Base-by-base conservation (phyloP, 352 stramenopile genomes). In the Saprolegnia parasitica region DNA sequence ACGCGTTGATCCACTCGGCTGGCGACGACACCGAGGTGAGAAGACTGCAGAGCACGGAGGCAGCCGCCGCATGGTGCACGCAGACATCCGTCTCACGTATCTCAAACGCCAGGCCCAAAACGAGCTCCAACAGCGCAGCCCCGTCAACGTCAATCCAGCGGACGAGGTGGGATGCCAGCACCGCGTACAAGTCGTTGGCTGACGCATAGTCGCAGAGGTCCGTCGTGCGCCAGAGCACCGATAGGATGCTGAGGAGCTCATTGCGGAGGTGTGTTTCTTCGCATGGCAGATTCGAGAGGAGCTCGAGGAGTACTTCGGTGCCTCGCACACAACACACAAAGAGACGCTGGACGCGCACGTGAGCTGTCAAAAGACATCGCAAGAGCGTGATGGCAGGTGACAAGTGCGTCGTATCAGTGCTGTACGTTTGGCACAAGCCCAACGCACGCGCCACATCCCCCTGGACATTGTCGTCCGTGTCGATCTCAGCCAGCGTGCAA, bases 101-200 rank as follows among this genome's bases (percentile, higher is more conserved):
- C 63, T 84, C 72, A 13, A 93, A 71, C 0, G 83, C 82, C 9
- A 79, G 37, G 21, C 64, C 80, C 4, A 91, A 66, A 4, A 88
- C 73, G 10, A 78, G 66, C 45, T 26, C 40, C 23, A 67, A 15
- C 6, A 67, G 20, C 8, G 20, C n/a, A 10, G 58, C 24, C 18
- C 10, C 20, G 13, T 67, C 23, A 9, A 40, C 23, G 58, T 11
- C 40, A 15, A 67, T n/a, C 58, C 58, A 67, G 10, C 40, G 37
- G 3, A 55, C 40, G 23, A 67, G 21, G 21, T 21, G 29, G 9
- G 49, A 21, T n/a, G 58, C 58, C n/a, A 67, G 21, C 26, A n/a
- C 40, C 11, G 52, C 16, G 40, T 67, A 67, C n/a, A 67, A 24
- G 45, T 40, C 35, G 26, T 65, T 40, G 5, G 49, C 39, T 1